Percentiles rank a stretch among this genome's conserved stretches.
Conservation (phyloP, 345 rosid genomes). For the Lenwebbia sp. region DNA sequence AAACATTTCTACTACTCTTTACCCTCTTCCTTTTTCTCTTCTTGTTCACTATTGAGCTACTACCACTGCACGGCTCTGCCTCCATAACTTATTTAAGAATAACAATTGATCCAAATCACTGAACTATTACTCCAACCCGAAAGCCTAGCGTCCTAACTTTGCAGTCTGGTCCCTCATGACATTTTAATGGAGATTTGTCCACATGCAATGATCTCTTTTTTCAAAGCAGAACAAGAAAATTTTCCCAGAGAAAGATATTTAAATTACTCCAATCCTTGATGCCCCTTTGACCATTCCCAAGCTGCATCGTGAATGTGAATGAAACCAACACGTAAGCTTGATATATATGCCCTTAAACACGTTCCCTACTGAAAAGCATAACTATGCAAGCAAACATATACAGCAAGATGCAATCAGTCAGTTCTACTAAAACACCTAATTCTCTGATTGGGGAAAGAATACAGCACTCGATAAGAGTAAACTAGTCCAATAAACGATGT, state of each 20-base stretch:
- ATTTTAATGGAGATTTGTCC: not conserved
- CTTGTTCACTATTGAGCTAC: not conserved
- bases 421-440: not conserved
- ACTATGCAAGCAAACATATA: too few species aligned
- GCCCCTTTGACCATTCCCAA: not conserved
- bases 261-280: not conserved
- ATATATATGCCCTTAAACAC: not conserved
- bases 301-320: not conserved
- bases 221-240: not conserved
- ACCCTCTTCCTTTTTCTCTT: not conserved
- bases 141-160: not conserved
- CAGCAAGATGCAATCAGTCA: not conserved
- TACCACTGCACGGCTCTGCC: too few species aligned
- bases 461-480: not conserved
- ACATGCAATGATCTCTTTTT: not conserved
- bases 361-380: not conserved
- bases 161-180: not conserved
- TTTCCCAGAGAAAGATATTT: not conserved
- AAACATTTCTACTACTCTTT: not conserved
- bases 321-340: not conserved
- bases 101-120: too few species aligned
- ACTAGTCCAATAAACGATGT: not conserved
- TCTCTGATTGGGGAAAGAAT: not conserved
- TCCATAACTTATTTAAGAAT: not conserved
- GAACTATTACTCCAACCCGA: not conserved